Evolutionary conservation across 1,284 basidiomycete genomes (phyloP).

Genomic region (Apiotrichum brassicae): DNA sequence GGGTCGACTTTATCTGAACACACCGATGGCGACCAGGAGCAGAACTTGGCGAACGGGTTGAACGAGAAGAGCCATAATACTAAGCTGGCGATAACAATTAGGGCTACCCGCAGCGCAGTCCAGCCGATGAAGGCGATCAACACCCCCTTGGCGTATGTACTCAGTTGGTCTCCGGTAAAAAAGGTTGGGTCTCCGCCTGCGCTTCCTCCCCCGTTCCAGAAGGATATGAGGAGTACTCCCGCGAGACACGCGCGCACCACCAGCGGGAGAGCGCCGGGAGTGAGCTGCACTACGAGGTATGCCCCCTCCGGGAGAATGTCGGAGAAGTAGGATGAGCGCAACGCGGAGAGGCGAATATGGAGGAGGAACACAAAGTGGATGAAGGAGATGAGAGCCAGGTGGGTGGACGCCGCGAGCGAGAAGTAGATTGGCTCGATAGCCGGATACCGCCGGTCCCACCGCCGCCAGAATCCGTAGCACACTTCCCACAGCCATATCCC

Average conservation of each 20-base stretch:
- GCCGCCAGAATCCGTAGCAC: conserved; percentile 69
- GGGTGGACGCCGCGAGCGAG: conserved; percentile 65
- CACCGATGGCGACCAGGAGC: neutral
- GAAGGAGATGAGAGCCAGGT: conserved; percentile 68
- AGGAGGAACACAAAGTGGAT: conserved; percentile 74
- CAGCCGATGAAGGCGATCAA: conserved; percentile 68
- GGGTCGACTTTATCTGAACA: too few species aligned
- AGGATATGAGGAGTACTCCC: conserved; percentile 61
- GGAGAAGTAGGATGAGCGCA: conserved; percentile 34
- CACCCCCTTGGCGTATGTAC: conserved; percentile 64
- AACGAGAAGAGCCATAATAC: conserved; percentile 56
- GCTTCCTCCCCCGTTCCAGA: too few species aligned
- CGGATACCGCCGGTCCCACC: conserved; percentile 72
- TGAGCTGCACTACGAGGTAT: conserved; percentile 70
- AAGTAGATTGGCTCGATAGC: conserved; percentile 72
- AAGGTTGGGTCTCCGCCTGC: conserved; percentile 68
- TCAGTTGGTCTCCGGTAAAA: conserved; percentile 59
- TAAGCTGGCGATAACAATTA: conserved; percentile 59
- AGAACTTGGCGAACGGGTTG: conserved; percentile 7
- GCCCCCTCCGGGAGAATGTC: conserved; percentile 60
- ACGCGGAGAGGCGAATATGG: conserved; percentile 65
- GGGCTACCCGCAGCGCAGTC: conserved; percentile 61
- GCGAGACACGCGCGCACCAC: conserved; percentile 70
- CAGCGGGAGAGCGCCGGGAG: conserved; percentile 65
- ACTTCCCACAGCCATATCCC: conserved; percentile 75